Evolutionary conservation across 805 yeast species (phyloP), one percentile per base, ranked within the genome.

Genomic region (Saccharomycodes ludwigii): DNA sequence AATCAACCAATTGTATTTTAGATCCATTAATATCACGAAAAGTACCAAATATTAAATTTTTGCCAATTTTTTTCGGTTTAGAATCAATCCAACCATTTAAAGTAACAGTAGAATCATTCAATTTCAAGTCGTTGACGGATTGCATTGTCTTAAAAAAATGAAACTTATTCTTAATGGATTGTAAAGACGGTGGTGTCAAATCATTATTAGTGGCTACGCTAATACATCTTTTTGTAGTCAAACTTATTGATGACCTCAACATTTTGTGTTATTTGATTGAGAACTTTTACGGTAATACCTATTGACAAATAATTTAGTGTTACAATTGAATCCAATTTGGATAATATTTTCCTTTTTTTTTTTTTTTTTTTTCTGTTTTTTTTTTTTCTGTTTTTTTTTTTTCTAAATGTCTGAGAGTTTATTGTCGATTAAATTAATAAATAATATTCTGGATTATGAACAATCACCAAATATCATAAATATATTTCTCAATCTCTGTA

Each of bases 71-170:
- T 33, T 77, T 66, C 0, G 95, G 91, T 40, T 76, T 75, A 15
- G 68, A 62, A 45, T 83, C 73, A 12, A 88, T 67, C 84, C 95
- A 91, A 0, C 98, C 97, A 40, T 82, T 72, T 6, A 88, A 41
- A 0, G 66, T 61, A 2, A 78, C 67, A 10, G 52, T 42, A 3
- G 37, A 36, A 13, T 37, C 36, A 10, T 23, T 24, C 15, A 21
- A 24, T 5, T 19, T 21, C 2, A 21, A 18, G n/a, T 26, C 21
- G 15, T 27, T 15, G 4, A 27, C 17, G 6, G n/a, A n/a, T 8
- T 19, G 14, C 6, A 32, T 22, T 3, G 24, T 8, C 5, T 14
- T 20, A 9, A 28, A 23, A 9, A 32, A 28, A n/a, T 21, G 15
- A 7, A 21, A 8, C n/a, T 31, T 28, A 11, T 27, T 8, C n/a